A percentile compares a stretch with the other conserved stretches of the same genome.
Evolutionary conservation across 371 early-diverging fungal genomes (phyloP).

Genomic region (Homolaphlyctis polyrhiza): DNA sequence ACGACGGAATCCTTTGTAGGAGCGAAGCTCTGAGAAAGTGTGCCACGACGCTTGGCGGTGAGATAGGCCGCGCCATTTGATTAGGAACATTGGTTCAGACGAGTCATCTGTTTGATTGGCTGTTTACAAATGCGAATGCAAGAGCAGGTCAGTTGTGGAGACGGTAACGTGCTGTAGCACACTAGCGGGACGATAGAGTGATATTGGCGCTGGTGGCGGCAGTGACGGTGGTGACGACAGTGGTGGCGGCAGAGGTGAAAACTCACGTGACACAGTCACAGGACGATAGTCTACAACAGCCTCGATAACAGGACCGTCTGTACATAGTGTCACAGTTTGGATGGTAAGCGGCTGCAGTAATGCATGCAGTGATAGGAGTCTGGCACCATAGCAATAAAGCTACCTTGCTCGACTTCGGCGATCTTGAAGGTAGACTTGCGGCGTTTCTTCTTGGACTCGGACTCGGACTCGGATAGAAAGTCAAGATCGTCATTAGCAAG

Average conservation of each 20-base stretch:
- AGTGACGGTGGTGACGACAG: no score
- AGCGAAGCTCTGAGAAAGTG: conserved; percentile 51
- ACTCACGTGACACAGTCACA: no score
- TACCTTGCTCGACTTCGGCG: conserved; percentile 6
- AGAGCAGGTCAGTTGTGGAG: conserved; percentile 32
- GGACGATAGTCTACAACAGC: conserved; percentile 21
- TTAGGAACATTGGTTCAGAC: conserved; percentile 57
- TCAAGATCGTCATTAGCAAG: conserved; percentile 4
- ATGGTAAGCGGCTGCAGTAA: conserved; percentile 11
- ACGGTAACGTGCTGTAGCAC: no score
- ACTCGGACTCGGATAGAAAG: neutral
- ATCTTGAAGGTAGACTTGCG: conserved; percentile 5
- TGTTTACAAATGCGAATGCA: no score
- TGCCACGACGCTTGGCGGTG: conserved; percentile 95
- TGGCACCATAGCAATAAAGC: neutral
- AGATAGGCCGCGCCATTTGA: conserved; percentile 92
- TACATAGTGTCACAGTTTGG: conserved; percentile 34
- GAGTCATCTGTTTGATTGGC: neutral
- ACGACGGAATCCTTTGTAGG: conserved; percentile 82
- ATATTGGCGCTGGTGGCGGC: no score
- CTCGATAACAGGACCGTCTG: conserved; percentile 20
- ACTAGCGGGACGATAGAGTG: no score
- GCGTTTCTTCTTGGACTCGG: conserved; percentile 4
- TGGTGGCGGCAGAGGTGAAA: no score
- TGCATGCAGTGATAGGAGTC: conserved; percentile 19